Percentiles rank a stretch among this genome's conserved stretches.
Evolutionary conservation across 1,139 yeast genomes (phyloP).

Genomic region (Taphrina wiesneri): DNA sequence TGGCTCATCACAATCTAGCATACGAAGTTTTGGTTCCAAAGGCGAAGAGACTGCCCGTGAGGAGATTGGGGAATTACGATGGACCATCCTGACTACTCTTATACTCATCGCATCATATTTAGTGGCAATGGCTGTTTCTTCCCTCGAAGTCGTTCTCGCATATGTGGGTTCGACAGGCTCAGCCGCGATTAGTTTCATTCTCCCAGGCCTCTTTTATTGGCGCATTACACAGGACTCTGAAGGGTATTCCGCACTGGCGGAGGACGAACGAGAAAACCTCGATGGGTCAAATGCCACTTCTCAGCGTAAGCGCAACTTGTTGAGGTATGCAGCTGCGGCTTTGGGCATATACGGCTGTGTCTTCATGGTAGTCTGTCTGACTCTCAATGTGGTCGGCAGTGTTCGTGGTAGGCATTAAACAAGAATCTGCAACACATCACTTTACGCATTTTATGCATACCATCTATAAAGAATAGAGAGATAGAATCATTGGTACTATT

Average conservation of each 20-base stretch:
- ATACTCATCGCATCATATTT: slow-evolving; percentile 65
- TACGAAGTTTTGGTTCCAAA: slow-evolving; percentile 6
- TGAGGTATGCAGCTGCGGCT: slow-evolving; percentile 61
- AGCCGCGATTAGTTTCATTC: slow-evolving; percentile 85
- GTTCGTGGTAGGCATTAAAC: slow-evolving; percentile 1
- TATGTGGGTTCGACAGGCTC: slow-evolving; percentile 96
- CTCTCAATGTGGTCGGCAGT: slow-evolving; percentile 27
- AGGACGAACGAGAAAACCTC: slow-evolving; percentile 34
- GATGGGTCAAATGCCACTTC: slow-evolving; percentile 17
- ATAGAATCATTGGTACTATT: background rate
- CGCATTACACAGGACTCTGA: slow-evolving; percentile 26
- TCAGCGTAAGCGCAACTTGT: slow-evolving; percentile 31
- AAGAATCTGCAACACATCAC: background rate
- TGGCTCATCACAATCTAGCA: slow-evolving; percentile 26
- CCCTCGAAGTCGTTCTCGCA: slow-evolving; percentile 82
- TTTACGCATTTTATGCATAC: background rate
- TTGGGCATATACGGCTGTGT: slow-evolving; percentile 72
- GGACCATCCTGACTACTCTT: slow-evolving; percentile 63
- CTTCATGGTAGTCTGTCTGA: slow-evolving; percentile 75
- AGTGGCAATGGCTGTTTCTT: slow-evolving; percentile 73
- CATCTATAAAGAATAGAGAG: background rate
- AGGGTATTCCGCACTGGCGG: slow-evolving; percentile 3
- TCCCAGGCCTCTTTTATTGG: slow-evolving; percentile 89
- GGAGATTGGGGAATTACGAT: slow-evolving; percentile 44
- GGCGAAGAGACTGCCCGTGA: background rate